phyloP scores from a whole-genome alignment of 176 grass and related monocot genomes.

The Poa pratensis region DNA sequence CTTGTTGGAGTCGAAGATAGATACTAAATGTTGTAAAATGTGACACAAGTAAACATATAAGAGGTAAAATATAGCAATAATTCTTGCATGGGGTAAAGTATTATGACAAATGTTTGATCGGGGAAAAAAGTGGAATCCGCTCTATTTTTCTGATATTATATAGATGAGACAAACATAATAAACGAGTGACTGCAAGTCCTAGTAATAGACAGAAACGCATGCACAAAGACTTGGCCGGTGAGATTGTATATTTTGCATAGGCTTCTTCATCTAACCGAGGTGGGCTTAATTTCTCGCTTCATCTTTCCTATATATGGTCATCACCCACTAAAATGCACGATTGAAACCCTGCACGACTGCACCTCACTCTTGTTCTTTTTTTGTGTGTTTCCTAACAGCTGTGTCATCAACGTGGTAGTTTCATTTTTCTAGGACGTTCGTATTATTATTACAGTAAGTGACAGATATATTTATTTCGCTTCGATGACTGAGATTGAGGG shows the following conservation, averaged over 20 bases:
- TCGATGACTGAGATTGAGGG: no score
- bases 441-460: not conserved
- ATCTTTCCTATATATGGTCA: not conserved
- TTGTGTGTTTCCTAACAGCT: not conserved
- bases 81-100: no score
- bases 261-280: not conserved
- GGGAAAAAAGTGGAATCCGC: no score
- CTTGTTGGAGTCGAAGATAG: not conserved
- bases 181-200: no score
- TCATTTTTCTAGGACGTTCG: not conserved
- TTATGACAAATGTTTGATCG: no score
- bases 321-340: not conserved
- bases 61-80: no score
- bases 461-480: not conserved
- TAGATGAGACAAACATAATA: no score
- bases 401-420: not conserved
- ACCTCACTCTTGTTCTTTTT: not conserved
- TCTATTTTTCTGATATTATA: no score
- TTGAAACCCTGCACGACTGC: not conserved
- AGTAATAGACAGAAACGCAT: no score
- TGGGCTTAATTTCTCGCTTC: not conserved
- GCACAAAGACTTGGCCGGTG: no score
- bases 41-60: no score
- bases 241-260: not conserved
- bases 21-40: no score